A percentile compares a stretch with the other conserved stretches of the same genome.
Conservation (phyloP, 768 basidiomycete species). For the Termitomyces sp. region DNA sequence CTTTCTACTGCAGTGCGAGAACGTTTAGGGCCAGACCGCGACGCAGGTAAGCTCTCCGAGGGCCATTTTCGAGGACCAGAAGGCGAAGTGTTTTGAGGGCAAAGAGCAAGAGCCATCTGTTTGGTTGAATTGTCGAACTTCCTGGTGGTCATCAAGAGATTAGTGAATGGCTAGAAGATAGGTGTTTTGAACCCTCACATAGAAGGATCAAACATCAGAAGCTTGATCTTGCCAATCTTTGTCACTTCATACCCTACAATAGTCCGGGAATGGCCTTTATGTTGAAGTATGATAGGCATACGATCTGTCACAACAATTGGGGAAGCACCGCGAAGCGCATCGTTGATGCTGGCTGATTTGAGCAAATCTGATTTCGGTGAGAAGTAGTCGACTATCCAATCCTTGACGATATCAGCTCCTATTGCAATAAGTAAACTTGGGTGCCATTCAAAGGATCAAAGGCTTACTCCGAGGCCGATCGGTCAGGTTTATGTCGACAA, state of each 20-base stretch:
- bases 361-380: conserved; percentile 18
- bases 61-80: conserved; percentile 2
- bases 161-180: neutral
- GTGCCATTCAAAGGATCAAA: neutral
- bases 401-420: conserved; percentile 38
- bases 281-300: conserved; percentile 82
- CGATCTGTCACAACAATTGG: conserved; percentile 53
- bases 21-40: conserved; percentile 21
- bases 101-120: conserved; percentile 8
- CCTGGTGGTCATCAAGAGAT: conserved; percentile 7
- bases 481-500: conserved; percentile 60
- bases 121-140: conserved; percentile 1
- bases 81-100: neutral
- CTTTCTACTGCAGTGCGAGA: conserved; percentile 3
- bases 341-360: conserved; percentile 36
- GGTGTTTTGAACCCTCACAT: conserved; percentile 31
- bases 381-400: conserved; percentile 81
- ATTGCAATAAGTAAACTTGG: conserved; percentile 15
- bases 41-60: neutral
- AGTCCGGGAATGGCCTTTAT: conserved; percentile 80
- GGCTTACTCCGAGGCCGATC: conserved; percentile 37
- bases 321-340: conserved; percentile 43
- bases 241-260: conserved; percentile 79
- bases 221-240: conserved; percentile 48
- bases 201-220: conserved; percentile 78